A percentile compares a stretch with the other conserved stretches of the same genome.
These are phyloP conservation scores for Pseudohalonectria lignicola DNA, from an alignment of 2,329 filamentous ascomycete species.

Conservation along the genomic window DNA sequence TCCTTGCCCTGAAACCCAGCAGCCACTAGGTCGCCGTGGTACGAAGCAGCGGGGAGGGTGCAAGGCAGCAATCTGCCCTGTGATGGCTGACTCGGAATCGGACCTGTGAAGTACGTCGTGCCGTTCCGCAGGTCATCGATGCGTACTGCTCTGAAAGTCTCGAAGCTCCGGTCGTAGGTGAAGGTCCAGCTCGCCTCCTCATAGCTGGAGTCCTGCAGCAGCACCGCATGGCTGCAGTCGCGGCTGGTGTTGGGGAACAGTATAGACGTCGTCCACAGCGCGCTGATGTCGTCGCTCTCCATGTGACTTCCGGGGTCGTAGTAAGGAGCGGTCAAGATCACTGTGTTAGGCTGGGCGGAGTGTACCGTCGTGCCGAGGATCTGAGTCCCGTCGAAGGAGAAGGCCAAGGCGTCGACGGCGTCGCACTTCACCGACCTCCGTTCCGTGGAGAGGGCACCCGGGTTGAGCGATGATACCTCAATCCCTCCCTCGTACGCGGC, in stretches of 20 bases:
- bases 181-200: slow-evolving; percentile 67
- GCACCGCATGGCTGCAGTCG: slow-evolving; percentile 65
- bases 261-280: slow-evolving; percentile 78
- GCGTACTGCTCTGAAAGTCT: slow-evolving; percentile 67
- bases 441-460: slow-evolving; percentile 52
- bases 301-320: slow-evolving; percentile 61
- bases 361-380: slow-evolving; percentile 64
- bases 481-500: slow-evolving; percentile 83
- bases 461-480: slow-evolving; percentile 67
- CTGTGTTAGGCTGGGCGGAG: slow-evolving; percentile 54
- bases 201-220: slow-evolving; percentile 49
- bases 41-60: slow-evolving; percentile 59
- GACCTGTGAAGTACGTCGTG: slow-evolving; percentile 70
- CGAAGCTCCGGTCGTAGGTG: slow-evolving; percentile 65
- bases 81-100: slow-evolving; percentile 38
- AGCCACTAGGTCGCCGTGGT: slow-evolving; percentile 59
- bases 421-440: slow-evolving; percentile 70
- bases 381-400: slow-evolving; percentile 69
- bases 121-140: slow-evolving; percentile 66
- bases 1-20: slow-evolving; percentile 63
- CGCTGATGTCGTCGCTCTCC: slow-evolving; percentile 56
- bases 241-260: slow-evolving; percentile 72
- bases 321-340: slow-evolving; percentile 70
- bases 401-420: slow-evolving; percentile 60
- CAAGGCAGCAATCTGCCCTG: slow-evolving; percentile 53